Evolutionary conservation across 228 moss, liverwort and hornwort genomes (phyloP).

Genomic region (Sphagnum magellanicum): DNA sequence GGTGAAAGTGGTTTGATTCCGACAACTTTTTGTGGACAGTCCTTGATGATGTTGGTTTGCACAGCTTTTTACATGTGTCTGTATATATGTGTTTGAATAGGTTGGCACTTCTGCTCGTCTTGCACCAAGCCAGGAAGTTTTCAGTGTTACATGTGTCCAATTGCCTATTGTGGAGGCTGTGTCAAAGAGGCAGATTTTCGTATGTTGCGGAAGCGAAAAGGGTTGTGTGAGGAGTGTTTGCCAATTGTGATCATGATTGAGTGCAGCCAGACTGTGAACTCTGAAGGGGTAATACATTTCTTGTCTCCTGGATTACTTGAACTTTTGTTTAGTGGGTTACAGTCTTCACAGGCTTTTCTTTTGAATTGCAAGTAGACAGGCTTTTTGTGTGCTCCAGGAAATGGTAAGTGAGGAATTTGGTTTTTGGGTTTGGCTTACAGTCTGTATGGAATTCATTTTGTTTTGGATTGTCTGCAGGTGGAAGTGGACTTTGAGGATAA

Average conservation of each 20-base stretch:
- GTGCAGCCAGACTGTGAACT: conserved; percentile 45
- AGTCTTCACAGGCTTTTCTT: no score
- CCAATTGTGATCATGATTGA: conserved; percentile 90
- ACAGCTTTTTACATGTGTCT: no score
- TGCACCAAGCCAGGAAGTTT: conserved; percentile 73
- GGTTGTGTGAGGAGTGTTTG: conserved; percentile 83
- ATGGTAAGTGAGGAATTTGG: no score
- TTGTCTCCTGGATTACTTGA: no score
- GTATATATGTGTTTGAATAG: conserved; percentile 13
- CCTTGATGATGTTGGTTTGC: no score
- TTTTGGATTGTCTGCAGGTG: conserved; percentile 41
- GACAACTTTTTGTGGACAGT: no score
- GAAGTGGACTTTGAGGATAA: conserved; percentile 94
- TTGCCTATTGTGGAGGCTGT: conserved; percentile 66
- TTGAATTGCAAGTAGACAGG: no score
- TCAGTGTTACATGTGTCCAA: conserved; percentile 94
- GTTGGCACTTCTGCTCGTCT: conserved; percentile 82
- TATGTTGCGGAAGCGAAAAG: conserved; percentile 50
- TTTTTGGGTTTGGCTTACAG: no score
- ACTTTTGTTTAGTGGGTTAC: no score
- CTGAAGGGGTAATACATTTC: conserved; percentile 60
- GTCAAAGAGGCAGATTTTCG: conserved; percentile 47
- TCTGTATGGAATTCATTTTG: no score
- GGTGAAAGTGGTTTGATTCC: no score
- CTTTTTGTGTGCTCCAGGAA: no score